Evolutionary conservation across 345 rosid species (phyloP), one percentile per base, ranked within the genome.

Genomic region (Noccaea caerulescens): DNA sequence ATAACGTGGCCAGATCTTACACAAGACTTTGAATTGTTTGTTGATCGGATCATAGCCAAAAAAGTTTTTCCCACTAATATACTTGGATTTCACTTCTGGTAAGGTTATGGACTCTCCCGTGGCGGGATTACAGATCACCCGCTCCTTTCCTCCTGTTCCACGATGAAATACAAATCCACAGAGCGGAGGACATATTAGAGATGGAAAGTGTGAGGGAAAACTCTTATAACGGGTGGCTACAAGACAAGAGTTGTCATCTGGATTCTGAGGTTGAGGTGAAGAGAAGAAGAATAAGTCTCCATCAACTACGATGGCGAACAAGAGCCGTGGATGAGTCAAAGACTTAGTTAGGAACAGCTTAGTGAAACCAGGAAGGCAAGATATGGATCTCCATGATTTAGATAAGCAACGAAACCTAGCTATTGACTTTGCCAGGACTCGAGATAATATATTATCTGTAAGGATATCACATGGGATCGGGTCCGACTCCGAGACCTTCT

Each of bases 341-440:
- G 54, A 63, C 30, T 4, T 63, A 2, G 68, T 45, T 1, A 63
- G 42, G 6, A 46, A 63, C 32, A 32, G 6, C 32, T 63, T 32
- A 0, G 7, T 46, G 18, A 63, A 33, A 63, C 47, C 10, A 14
- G 30, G 30, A 45, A 27, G 13, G 0, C 5, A 0, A 45, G 14
- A 6, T 30, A 45, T 30, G 25, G 53, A 30, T 30, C 2, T 1
- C 54, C 52, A 42, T 0, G 4, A 30, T 30, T 43, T 61, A 0
- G 67, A 63, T 5, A 62, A 27, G 30, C 55, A 63, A 33, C 68
- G 16, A 45, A 63, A 61, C 66, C 41, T 61, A 44, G 13, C 41
- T 44, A 61, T 30, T 27, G 41, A 44, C 9, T 61, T 43, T 16
- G 54, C 32, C 0, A 43, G 32, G 43, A 63, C 32, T 32, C 43